Conservation (phyloP, 495 filamentous ascomycete genomes). For the Aspergillus baeticus region DNA sequence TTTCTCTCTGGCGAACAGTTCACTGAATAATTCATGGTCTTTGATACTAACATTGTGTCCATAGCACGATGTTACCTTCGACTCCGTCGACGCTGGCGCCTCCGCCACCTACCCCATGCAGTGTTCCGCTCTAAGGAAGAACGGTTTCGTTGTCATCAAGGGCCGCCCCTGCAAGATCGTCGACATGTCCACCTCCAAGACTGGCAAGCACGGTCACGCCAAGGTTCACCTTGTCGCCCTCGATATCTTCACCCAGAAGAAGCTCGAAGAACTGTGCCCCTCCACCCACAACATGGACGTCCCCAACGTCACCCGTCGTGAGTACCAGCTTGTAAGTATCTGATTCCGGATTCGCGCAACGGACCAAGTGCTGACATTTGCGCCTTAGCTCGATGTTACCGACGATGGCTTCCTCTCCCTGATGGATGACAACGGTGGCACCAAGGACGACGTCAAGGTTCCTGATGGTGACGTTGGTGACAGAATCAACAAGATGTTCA, state of each 20-base stretch:
- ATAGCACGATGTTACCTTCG: slow-evolving; percentile 90
- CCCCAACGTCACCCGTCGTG: slow-evolving; percentile 81
- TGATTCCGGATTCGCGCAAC: not conserved
- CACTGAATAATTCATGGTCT: slow-evolving; percentile 24
- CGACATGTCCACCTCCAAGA: slow-evolving; percentile 99
- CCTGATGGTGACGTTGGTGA: slow-evolving; percentile 87
- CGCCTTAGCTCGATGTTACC: slow-evolving; percentile 70
- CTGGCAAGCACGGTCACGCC: slow-evolving; percentile 99
- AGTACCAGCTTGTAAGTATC: slow-evolving; percentile 86
- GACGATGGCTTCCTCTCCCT: slow-evolving; percentile 92
- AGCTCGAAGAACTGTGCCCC: slow-evolving; percentile 97
- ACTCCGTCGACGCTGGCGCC: slow-evolving; percentile 88
- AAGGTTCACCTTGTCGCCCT: slow-evolving; percentile 97
- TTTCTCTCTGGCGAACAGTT: not conserved
- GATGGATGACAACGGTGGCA: slow-evolving; percentile 74
- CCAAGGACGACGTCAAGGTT: slow-evolving; percentile 92
- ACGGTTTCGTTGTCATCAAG: slow-evolving; percentile 98
- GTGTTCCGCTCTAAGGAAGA: slow-evolving; percentile 99
- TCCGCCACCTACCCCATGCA: slow-evolving; percentile 95
- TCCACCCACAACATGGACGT: slow-evolving; percentile 99
- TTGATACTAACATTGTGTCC: not conserved
- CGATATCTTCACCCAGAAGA: slow-evolving; percentile 99
- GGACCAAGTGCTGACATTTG: not conserved
- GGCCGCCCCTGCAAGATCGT: slow-evolving; percentile 98
- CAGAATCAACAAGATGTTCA: slow-evolving; percentile 74